Percentiles rank a stretch among this genome's conserved stretches.
Evolutionary conservation across 306 rosid genomes (phyloP).

Genomic region (Glycine latifolia): DNA sequence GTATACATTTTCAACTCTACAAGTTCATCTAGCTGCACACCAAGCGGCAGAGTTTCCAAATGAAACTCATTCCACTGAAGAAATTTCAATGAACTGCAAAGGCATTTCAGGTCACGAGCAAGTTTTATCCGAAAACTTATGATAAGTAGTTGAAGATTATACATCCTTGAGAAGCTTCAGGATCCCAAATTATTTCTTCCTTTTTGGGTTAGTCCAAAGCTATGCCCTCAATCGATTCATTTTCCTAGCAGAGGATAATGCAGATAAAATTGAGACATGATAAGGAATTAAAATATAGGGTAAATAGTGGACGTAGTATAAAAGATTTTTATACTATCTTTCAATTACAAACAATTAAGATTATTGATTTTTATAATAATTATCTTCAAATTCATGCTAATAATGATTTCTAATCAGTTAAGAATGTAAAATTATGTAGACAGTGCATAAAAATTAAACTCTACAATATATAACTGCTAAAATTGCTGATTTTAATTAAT

Average conservation of each 20-base stretch:
- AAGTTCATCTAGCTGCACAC: constrained; percentile 29
- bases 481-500: too few species aligned
- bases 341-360: too few species aligned
- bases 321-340: too few species aligned
- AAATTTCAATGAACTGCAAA: constrained; percentile 20
- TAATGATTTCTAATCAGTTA: too few species aligned
- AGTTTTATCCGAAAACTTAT: constrained; percentile 23
- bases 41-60: not conserved
- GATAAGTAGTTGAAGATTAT: constrained; percentile 15
- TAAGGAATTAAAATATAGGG: too few species aligned
- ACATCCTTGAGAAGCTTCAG: constrained; percentile 30
- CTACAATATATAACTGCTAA: too few species aligned
- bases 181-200: constrained; percentile 7
- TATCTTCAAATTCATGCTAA: too few species aligned
- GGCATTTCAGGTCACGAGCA: not conserved
- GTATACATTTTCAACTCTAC: constrained; percentile 10
- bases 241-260: not conserved
- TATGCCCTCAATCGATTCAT: constrained; percentile 6
- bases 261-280: not conserved
- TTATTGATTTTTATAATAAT: too few species aligned
- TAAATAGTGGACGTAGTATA: too few species aligned
- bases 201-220: not conserved
- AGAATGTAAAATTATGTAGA: too few species aligned
- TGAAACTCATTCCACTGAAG: constrained; percentile 16
- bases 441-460: not conserved